Base-by-base conservation (phyloP, 1,284 basidiomycete genomes). In the Coniferiporia weirii region DNA sequence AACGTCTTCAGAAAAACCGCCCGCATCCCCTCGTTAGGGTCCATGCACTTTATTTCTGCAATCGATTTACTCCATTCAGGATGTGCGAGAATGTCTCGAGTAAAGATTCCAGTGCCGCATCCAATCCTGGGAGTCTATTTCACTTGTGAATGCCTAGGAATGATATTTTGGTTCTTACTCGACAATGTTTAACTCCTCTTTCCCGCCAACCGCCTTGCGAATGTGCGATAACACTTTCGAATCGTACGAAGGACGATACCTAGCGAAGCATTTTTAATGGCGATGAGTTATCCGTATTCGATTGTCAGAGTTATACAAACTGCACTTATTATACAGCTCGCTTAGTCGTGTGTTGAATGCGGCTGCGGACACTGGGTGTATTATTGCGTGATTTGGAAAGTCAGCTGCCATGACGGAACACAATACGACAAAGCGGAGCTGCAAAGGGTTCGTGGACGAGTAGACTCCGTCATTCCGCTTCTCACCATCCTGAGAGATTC, bases 51-150 rank as follows among this genome's bases (percentile, higher is more conserved):
- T 17, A 90, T 69, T 57, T 76, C 67, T 47, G 73, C 72, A 54
- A 91, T 74, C 47, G 69, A 66, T 7, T 70, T 66, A 10, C 76
- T 66, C 78, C 81, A 85, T 46, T 78, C 76, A 6, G 80, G 74
- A 69, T 88, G 79, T 3, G 79, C 78, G 45, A 92, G 74, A 19
- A 92, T 69, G 1, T 87, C 85, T n/a, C 89, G 81, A 19, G 90
- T 91, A 69, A 91, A 92, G 51, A 92, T 80, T 3, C 89, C 90
- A 4, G 89, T 90, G 36, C 90, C 90, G 40, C 84, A 72, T 34
- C 89, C 85, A 47, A 89, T 74, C 66, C 85, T 87, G 17, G 64
- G 27, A 32, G 51, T 12, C 53, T 36, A n/a, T 46, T 3, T 15
- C 19, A 17, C 17, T n/a, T 8, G 12, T 20, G 15, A 9, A 19